Evolutionary conservation across 2,329 filamentous ascomycete genomes (phyloP).

Genomic region (Claviceps spartinae): DNA sequence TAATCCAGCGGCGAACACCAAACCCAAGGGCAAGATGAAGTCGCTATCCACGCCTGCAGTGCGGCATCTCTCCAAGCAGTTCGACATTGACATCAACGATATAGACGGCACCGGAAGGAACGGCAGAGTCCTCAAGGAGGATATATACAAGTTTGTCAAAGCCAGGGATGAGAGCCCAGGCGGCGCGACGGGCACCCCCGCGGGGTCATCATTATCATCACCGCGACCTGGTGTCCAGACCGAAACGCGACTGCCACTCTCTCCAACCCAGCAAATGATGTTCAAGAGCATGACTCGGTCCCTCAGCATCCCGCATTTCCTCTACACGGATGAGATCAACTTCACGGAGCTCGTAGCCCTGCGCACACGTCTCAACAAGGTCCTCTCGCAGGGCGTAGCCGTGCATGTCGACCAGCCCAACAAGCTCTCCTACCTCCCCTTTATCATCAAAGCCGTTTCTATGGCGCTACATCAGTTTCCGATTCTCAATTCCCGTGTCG

Average conservation of each 20-base stretch:
- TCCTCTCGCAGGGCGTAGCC: conserved; percentile 23
- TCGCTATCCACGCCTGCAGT: conserved; percentile 84
- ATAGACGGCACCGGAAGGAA: conserved; percentile 79
- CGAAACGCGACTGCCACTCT: conserved; percentile 58
- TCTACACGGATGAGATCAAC: conserved; percentile 84
- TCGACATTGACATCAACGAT: conserved; percentile 63
- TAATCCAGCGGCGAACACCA: conserved; percentile 9
- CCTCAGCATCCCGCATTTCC: conserved; percentile 82
- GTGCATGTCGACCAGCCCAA: conserved; percentile 35
- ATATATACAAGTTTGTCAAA: conserved; percentile 62
- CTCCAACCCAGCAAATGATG: conserved; percentile 78
- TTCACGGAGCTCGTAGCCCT: conserved; percentile 62
- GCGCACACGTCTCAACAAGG: conserved; percentile 59
- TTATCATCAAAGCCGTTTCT: conserved; percentile 92
- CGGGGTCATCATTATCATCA: conserved; percentile 7
- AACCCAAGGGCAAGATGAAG: conserved; percentile 48
- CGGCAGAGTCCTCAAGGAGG: conserved; percentile 83
- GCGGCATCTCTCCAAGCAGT: conserved; percentile 70
- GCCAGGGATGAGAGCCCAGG: conserved; percentile 27
- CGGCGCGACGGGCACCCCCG: conserved; percentile 10
- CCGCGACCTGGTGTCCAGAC: conserved; percentile 31
- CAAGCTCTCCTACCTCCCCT: conserved; percentile 81
- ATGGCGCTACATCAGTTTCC: conserved; percentile 71
- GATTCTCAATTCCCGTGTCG: conserved; percentile 75
- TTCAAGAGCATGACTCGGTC: conserved; percentile 96